phyloP scores from a whole-genome alignment of 2,329 filamentous ascomycete genomes.

The Ophiostoma sp. region DNA sequence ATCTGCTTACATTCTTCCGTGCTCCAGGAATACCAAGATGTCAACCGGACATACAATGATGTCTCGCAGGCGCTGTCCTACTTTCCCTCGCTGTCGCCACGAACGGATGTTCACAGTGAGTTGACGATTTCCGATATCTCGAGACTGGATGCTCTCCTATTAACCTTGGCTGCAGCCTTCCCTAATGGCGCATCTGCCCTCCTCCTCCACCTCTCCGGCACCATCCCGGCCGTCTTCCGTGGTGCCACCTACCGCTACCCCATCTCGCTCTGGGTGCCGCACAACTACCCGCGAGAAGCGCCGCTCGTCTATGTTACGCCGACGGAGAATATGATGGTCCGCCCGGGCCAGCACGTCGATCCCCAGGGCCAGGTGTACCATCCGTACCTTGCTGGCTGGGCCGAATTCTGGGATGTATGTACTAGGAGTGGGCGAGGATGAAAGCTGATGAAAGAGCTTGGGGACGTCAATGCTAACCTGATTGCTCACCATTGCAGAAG shows the following conservation, averaged over 20 bases:
- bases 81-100: slow-evolving; percentile 76
- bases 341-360: slow-evolving; percentile 92
- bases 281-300: slow-evolving; percentile 81
- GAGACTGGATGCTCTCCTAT: neutral
- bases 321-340: slow-evolving; percentile 81
- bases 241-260: slow-evolving; percentile 89
- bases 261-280: slow-evolving; percentile 88
- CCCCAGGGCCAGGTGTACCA: slow-evolving; percentile 93
- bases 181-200: slow-evolving; percentile 85
- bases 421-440: neutral
- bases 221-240: slow-evolving; percentile 86
- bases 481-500: slow-evolving; percentile 55
- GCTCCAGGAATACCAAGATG: slow-evolving; percentile 83
- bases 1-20: neutral
- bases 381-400: slow-evolving; percentile 90
- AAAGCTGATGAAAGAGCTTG: neutral
- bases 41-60: slow-evolving; percentile 90
- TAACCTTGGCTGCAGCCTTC: slow-evolving; percentile 61
- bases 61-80: slow-evolving; percentile 78
- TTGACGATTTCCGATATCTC: neutral
- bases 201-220: slow-evolving; percentile 82
- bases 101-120: slow-evolving; percentile 94
- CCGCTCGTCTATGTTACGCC: slow-evolving; percentile 89
- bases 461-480: neutral
- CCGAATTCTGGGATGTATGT: slow-evolving; percentile 85